These are phyloP conservation scores for Penicillium riverlandense DNA, from an alignment of 495 filamentous ascomycete species.

Conservation along the genomic window DNA sequence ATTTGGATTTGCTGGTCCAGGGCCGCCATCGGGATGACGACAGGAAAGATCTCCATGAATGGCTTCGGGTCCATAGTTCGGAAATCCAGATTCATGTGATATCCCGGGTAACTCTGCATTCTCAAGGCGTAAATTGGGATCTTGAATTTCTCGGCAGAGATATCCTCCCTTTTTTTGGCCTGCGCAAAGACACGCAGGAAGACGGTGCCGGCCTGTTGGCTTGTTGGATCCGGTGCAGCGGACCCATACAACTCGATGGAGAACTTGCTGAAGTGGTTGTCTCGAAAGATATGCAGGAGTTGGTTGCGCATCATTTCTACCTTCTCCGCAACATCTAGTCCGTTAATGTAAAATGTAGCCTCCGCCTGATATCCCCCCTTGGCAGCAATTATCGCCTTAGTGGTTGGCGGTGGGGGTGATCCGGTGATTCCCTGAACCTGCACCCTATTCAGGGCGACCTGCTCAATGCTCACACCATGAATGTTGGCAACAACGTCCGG, in stretches of 20 bases:
- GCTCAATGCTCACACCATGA: slow-evolving; percentile 22
- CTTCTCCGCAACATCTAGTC: slow-evolving; percentile 8
- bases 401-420: slow-evolving; percentile 36
- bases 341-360: slow-evolving; percentile 10
- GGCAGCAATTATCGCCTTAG: slow-evolving; percentile 37
- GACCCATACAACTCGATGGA: slow-evolving; percentile 11
- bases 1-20: neutral
- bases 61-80: slow-evolving; percentile 9
- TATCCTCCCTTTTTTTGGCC: slow-evolving; percentile 9
- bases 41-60: slow-evolving; percentile 11
- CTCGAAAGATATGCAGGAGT: slow-evolving; percentile 2
- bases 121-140: slow-evolving; percentile 16
- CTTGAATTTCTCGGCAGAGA: slow-evolving; percentile 11
- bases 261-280: slow-evolving; percentile 10
- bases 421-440: slow-evolving; percentile 30
- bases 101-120: slow-evolving; percentile 23
- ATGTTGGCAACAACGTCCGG: slow-evolving; percentile 38
- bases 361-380: slow-evolving; percentile 22
- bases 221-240: slow-evolving; percentile 8
- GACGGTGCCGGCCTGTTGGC: slow-evolving; percentile 10
- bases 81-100: slow-evolving; percentile 4
- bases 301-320: slow-evolving; percentile 1
- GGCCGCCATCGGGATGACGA: slow-evolving; percentile 8
- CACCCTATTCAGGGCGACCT: slow-evolving; percentile 28
- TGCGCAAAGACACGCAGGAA: slow-evolving; percentile 13